These are phyloP conservation scores for Colletotrichum chrysophilum DNA, from an alignment of 2,329 filamentous ascomycete species.

Conservation along the genomic window DNA sequence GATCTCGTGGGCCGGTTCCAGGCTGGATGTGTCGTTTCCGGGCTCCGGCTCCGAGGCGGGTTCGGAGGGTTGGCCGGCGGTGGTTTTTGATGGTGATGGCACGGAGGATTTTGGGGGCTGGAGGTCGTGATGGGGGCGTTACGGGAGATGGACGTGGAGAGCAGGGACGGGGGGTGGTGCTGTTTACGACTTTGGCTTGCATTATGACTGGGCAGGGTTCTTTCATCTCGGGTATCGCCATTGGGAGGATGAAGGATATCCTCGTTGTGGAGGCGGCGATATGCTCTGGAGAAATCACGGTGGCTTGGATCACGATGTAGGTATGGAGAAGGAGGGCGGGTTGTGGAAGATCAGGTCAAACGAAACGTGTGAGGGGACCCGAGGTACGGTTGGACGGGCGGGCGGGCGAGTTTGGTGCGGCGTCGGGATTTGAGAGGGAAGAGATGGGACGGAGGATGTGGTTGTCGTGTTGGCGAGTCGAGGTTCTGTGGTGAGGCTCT, in stretches of 20 bases:
- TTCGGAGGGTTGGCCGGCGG: not conserved
- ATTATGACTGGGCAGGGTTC: not conserved
- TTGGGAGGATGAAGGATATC: not conserved
- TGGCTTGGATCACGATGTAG: constrained; percentile 7
- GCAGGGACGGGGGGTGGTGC: not conserved
- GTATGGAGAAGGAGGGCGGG: not conserved
- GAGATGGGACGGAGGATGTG: not conserved
- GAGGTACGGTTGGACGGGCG: not conserved
- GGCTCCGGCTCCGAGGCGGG: not conserved
- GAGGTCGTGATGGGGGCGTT: not conserved
- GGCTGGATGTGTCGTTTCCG: not conserved
- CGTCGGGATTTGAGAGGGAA: not conserved
- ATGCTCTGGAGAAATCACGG: not conserved
- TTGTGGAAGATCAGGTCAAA: constrained; percentile 18
- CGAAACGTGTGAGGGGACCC: constrained; percentile 16
- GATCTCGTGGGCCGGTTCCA: not conserved
- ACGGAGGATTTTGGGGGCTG: not conserved
- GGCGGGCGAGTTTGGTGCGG: not conserved
- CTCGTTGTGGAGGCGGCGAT: not conserved
- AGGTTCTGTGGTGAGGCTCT: not conserved
- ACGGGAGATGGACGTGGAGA: not conserved
- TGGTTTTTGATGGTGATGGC: not conserved
- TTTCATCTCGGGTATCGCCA: not conserved
- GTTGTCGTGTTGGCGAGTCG: not conserved
- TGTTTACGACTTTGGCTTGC: not conserved